Evolutionary conservation across 1,139 yeast species (phyloP).

Genomic region (Pichia sp.): DNA sequence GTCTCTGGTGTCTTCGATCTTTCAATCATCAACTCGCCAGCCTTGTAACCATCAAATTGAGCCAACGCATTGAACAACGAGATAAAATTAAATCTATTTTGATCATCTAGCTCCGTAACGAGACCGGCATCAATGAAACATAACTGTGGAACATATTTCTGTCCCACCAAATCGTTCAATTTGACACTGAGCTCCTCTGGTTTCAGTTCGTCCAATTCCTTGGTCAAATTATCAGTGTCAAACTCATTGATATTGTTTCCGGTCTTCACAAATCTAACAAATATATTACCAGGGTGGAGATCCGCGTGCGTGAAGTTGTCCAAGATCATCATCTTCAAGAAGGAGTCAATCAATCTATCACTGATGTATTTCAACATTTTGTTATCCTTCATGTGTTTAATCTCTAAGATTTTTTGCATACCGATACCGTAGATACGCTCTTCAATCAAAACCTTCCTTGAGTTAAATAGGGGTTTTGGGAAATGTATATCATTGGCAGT

Average conservation of each 20-base stretch:
- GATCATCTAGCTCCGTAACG: slow-evolving; percentile 77
- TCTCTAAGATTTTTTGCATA: slow-evolving; percentile 54
- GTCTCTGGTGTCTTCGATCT: slow-evolving; percentile 93
- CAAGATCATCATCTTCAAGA: slow-evolving; percentile 82
- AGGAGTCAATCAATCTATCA: slow-evolving; percentile 84
- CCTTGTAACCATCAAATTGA: slow-evolving; percentile 87
- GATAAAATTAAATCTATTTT: slow-evolving; percentile 75
- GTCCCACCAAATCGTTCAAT: slow-evolving; percentile 43
- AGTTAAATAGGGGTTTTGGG: slow-evolving; percentile 72
- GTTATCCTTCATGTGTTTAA: slow-evolving; percentile 38
- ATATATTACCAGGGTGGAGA: slow-evolving; percentile 92
- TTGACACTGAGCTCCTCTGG: slow-evolving; percentile 42
- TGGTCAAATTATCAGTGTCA: slow-evolving; percentile 39
- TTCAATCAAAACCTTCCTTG: slow-evolving; percentile 74
- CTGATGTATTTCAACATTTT: slow-evolving; percentile 69
- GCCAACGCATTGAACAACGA: slow-evolving; percentile 86
- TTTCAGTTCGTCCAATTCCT: slow-evolving; percentile 35
- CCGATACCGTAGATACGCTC: slow-evolving; percentile 81
- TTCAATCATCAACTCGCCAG: slow-evolving; percentile 94
- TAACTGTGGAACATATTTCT: slow-evolving; percentile 76
- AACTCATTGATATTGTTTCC: slow-evolving; percentile 14
- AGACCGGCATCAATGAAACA: slow-evolving; percentile 92
- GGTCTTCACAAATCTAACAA: slow-evolving; percentile 49
- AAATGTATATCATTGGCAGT: slow-evolving; percentile 61
- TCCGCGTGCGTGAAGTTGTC: slow-evolving; percentile 96